Base-by-base conservation (phyloP, 179 eudicot species). In the Beta lomatogona region DNA sequence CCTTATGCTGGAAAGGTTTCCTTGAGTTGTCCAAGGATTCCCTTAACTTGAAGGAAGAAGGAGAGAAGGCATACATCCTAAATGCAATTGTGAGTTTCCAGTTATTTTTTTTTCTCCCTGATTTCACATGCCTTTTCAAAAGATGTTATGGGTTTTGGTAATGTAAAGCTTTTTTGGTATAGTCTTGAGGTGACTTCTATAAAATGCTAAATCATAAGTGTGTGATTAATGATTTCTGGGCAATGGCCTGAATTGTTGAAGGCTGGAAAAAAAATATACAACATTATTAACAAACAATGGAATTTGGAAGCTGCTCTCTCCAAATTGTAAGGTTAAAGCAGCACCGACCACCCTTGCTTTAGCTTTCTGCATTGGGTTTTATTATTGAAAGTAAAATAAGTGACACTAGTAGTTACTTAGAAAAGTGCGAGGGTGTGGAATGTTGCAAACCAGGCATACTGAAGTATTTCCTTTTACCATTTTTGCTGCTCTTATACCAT, bases 1-100 rank as follows among this genome's bases (percentile, higher is more conserved):
- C 84, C 54, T 79, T 82, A 61, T 77, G 75, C 61, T 89, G 94
- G 95, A 72, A 79, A 46, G 89, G 86, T 54, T 81, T 89, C 83
- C 85, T 88, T 36, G 88, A 85, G 71, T 65, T 57, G 75, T 73
- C 75, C 83, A 79, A 61, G 54, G 73, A 60, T 84, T 78, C 89
- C 71, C 76, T 79, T 18, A n/a, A 67, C 79, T 75, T 48, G 59
- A 89, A 81, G 28, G 79, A 79, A 18, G 84, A 76, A 80, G 86
- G 79, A 71, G 83, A 79, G 70, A 57, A 70, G 31, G 77, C 61
- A 19, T 76, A 77, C 83, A 80, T 74, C 31, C 67, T 45, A 4
- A 80, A 85, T 75, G 83, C 5, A 79, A 84, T 65, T 81, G 93
- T 91, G 76, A 87, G 92, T 75, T 58, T 21, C 66, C 9, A 9